Evolutionary conservation across 2,329 filamentous ascomycete species (phyloP), one percentile per base, ranked within the genome.

Genomic region (Fusarium hainanense): DNA sequence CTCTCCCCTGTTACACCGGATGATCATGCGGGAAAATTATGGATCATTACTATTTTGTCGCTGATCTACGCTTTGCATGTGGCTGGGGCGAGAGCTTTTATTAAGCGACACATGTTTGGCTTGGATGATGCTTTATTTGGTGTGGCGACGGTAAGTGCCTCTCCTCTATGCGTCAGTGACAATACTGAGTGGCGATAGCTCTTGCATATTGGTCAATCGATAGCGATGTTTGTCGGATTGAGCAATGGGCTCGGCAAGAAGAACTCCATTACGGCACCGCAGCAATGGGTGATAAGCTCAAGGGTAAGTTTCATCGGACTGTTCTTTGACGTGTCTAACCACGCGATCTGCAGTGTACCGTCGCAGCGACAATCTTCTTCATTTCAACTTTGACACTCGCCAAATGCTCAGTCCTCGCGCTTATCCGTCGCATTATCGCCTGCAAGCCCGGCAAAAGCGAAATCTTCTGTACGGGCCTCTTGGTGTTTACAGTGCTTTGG

Each of bases 101-200:
- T 73, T 58, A 73, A 73, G 42, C 69, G 68, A n/a, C 37, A 58
- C 10, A 73, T 73, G 70, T 59, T 71, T 21, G 70, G 71, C 2
- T 55, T 68, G 14, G 71, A 73, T 12, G 71, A 73, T 21, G 23
- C 43, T 14, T 13, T 73, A 7, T 70, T 66, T 44, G 52, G 54
- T 32, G 18, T 32, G 18, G 71, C 71, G 3, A 52, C 43, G 47
- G 71, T 73, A 23, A 66, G 62, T 20, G 25, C 7, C 12, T 12
- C 6, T 6, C 40, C 42, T 13, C 18, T 12, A 11, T 3, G 12
- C 28, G 1, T 6, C 6, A 37, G 9, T n/a, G 1, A 1, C 10
- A 4, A 11, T 7, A 69, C 23, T 13, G 3, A 49, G 4, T 34
- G 16, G 13, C 28, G 3, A 10, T 14, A 73, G 70, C 11, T 63